Conservation (phyloP, 768 basidiomycete genomes). For the Kwoniella dejecticola region DNA sequence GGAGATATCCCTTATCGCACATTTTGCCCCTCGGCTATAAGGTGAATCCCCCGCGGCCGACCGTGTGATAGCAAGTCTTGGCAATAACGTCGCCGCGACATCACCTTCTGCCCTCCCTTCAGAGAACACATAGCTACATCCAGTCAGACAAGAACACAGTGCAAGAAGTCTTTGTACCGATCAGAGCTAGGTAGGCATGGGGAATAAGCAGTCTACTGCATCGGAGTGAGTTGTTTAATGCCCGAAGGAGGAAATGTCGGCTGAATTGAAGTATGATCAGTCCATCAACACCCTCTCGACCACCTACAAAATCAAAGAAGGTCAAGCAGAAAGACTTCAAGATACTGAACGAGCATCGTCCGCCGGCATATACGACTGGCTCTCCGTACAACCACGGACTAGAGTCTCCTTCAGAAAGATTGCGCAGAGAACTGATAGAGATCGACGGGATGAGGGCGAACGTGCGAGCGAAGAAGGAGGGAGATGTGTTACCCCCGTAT, state of each 20-base stretch:
- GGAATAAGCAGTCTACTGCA: not conserved
- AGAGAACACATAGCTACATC: too few relatives aligned
- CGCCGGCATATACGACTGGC: slow-evolving; percentile 3
- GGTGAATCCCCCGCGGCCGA: too few relatives aligned
- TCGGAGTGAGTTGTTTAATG: not conserved
- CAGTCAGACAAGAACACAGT: too few relatives aligned
- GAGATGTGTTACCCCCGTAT: slow-evolving; percentile 6
- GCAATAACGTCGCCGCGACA: too few relatives aligned
- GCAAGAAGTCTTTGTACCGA: too few relatives aligned
- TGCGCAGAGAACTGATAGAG: slow-evolving; percentile 15
- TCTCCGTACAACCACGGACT: not conserved
- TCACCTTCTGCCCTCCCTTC: too few relatives aligned
- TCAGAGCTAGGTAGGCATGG: slow-evolving; percentile 5
- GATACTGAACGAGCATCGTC: not conserved
- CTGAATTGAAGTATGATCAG: not conserved
- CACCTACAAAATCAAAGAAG: slow-evolving; percentile 5
- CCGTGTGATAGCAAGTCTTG: too few relatives aligned
- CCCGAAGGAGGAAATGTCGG: not conserved
- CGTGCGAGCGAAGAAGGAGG: not conserved
- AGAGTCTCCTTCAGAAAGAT: slow-evolving; percentile 5
- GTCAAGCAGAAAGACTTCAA: slow-evolving; percentile 9
- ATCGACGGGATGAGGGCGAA: slow-evolving; percentile 6
- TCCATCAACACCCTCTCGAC: not conserved
- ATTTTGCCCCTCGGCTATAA: too few relatives aligned
- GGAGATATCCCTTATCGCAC: too few relatives aligned